Evolutionary conservation across 163 green algal species (phyloP), one percentile per base, ranked within the genome.

Genomic region (Picocystis sp.): DNA sequence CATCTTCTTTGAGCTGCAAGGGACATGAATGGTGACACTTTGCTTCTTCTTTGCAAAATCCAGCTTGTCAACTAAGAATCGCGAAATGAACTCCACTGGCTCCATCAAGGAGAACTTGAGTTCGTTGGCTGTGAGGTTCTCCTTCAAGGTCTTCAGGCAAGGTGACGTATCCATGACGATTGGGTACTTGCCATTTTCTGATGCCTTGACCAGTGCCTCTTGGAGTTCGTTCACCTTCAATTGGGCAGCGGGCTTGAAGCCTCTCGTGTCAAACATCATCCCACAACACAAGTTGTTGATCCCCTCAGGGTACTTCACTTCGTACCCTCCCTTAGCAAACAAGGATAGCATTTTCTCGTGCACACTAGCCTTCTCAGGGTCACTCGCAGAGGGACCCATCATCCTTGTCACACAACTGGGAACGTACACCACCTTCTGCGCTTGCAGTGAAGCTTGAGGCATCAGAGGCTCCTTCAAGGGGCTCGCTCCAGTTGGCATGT

Each of bases 1-100:
- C 80, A 96, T 91, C 78, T 96, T 94, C 77, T 96, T 96, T 64
- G 78, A 90, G 24, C 77, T 90, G 80, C 86, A 96, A 50, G 87
- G 84, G 49, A 94, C 87, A 66, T 95, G 87, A 17, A 95, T 66
- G 34, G 86, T 83, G 15, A 95, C 72, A 48, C 47, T 77, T 38
- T 93, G 78, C 47, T 60, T 63, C 55, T 47, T 55, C 73, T 92
- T 85, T 22, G 56, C 74, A 62, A 83, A 96, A 64, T 96, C 87
- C 47, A 96, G 81, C 72, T 92, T 93, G 74, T 93, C 81, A 45
- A 82, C 63, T 48, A 96, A 66, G 73, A 93, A 92, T 61, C 83
- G 73, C 24, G 53, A 66, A 62, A 95, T 92, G 78, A 96, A 96
- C 68, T 93, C 63, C 3, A 65, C 34, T 12, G 63, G 87, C 73